phyloP scores from a whole-genome alignment of 441 rosid species.

The Populus hybrid region DNA sequence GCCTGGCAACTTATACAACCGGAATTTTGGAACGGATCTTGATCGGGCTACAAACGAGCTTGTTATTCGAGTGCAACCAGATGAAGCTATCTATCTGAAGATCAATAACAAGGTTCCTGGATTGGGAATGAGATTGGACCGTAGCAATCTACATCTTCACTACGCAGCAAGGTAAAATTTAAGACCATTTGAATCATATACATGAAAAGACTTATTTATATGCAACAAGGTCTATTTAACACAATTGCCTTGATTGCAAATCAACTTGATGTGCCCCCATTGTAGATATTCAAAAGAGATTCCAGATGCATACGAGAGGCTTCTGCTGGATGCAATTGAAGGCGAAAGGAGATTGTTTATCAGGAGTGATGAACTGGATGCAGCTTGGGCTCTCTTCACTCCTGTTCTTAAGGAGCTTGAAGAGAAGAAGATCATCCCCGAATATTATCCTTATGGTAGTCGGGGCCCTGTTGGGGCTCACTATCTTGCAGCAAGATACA shows the following conservation, averaged over 20 bases:
- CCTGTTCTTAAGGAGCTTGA: conserved; percentile 78
- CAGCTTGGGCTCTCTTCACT: conserved; percentile 84
- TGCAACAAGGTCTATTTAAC: neutral
- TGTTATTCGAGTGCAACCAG: conserved; percentile 87
- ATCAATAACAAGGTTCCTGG: conserved; percentile 96
- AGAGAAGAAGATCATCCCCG: conserved; percentile 65
- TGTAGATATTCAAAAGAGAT: conserved; percentile 84
- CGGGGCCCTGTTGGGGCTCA: conserved; percentile 98
- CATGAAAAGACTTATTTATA: neutral
- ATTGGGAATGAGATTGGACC: conserved; percentile 89
- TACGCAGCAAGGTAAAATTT: conserved; percentile 69
- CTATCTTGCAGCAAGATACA: conserved; percentile 86
- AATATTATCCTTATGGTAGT: conserved; percentile 84
- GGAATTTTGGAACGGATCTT: conserved; percentile 69
- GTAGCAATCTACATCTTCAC: conserved; percentile 78
- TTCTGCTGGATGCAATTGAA: conserved; percentile 81
- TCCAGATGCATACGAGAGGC: conserved; percentile 97
- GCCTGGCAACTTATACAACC: conserved; percentile 84
- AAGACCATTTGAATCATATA: neutral
- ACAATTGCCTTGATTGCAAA: neutral
- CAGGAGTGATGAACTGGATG: conserved; percentile 88
- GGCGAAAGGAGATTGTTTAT: conserved; percentile 91
- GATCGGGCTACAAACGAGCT: conserved; percentile 89
- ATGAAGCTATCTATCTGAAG: conserved; percentile 93
- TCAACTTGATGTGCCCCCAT: neutral